Evolutionary conservation across 371 early-diverging fungal species (phyloP), one percentile per base, ranked within the genome.

Genomic region (Funneliformis caledonium): DNA sequence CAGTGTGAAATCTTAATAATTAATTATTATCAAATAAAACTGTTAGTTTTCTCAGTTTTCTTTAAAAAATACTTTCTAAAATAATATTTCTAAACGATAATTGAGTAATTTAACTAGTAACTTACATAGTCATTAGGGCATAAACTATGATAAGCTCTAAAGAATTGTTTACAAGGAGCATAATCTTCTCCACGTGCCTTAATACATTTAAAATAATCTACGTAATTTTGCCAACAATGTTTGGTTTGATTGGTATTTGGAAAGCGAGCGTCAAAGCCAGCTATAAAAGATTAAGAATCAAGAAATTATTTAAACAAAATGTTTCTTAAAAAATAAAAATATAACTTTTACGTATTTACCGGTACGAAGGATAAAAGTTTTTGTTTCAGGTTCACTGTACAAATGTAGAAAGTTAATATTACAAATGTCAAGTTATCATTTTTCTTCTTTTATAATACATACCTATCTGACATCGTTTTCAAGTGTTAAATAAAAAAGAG

Each of bases 201-300:
- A 67, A 93, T 89, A 84, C 95, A 95, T 86, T 95, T 95, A 92
- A 90, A 88, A 91, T 95, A 96, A 88, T 97, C 97, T 76, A 93
- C 93, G 87, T 97, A 97, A 91, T 96, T 95, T 90, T 97, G 98
- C 96, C 96, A 94, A 89, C 94, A 94, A 89, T 90, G 92, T 94
- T 94, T 96, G 91, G 95, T 95, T 92, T 97, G 96, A 91, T 97
- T 97, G 85, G 92, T 91, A 93, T 97, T 96, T 84, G 98, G 98
- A 94, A 97, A 97, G 83, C 97, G 91, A 74, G 88, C 86, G 81
- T 87, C 88, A 75, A 87, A 86, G 42, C 80, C 78, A 48, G 80
- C 83, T 73, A 72, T 76, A 75, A 42, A 77, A 11, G 19, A 59
- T 45, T 45, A n/a, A 62, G 6, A 48, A 31, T 5, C 14, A 4